These are phyloP conservation scores for Castanospermum australe DNA, from an alignment of 306 rosid genomes.

Conservation along the genomic window DNA sequence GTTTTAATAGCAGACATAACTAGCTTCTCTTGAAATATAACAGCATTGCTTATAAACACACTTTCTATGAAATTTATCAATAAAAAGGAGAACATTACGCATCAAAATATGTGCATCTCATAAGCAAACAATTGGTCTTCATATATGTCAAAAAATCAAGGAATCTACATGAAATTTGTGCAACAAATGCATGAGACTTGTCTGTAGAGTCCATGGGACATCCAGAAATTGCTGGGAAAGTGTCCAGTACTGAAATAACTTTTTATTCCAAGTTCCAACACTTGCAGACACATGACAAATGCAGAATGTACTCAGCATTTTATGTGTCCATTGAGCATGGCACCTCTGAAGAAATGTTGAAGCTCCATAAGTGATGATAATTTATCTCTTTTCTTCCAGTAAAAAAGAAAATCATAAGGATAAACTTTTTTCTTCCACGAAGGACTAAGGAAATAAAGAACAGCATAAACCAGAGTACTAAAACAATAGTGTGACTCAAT, in stretches of 20 bases:
- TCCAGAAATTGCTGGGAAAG: neutral
- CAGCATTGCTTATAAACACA: neutral
- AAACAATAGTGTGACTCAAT: conserved; percentile 21
- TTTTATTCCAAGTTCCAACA: conserved; percentile 10
- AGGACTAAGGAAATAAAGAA: conserved; percentile 11
- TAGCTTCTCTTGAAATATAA: neutral
- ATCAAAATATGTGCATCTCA: no score
- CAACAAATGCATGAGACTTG: conserved; percentile 8
- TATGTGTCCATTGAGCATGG: neutral
- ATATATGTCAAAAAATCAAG: no score
- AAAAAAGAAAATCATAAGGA: neutral
- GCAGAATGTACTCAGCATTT: neutral
- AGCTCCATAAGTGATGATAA: conserved; percentile 10
- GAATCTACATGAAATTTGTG: no score
- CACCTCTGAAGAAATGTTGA: neutral
- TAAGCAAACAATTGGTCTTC: no score
- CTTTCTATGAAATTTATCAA: neutral
- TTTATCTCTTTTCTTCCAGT: neutral
- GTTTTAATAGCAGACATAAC: neutral
- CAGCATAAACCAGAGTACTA: neutral
- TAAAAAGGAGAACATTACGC: no score
- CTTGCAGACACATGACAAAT: conserved; percentile 10
- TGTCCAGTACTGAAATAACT: neutral
- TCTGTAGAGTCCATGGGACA: neutral
- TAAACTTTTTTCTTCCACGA: conserved; percentile 15